phyloP scores from a whole-genome alignment of 306 rosid species.

The Citrullus colocynthis region DNA sequence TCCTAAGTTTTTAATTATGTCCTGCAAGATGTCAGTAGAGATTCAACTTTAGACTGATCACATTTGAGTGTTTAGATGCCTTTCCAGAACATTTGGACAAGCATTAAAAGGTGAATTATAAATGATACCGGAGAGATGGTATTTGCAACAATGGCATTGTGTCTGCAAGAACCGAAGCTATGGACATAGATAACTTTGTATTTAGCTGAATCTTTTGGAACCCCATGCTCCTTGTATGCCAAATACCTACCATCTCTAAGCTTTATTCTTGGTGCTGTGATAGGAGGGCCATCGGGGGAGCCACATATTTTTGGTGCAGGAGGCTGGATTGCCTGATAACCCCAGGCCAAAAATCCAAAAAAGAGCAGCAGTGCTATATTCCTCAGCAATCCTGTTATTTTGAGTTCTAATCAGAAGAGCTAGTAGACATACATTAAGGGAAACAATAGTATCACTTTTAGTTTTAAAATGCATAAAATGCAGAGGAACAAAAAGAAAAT shows the following conservation, averaged over 20 bases:
- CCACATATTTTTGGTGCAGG: slow-evolving; percentile 73
- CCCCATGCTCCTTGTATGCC: slow-evolving; percentile 79
- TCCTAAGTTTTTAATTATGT: slow-evolving; percentile 40
- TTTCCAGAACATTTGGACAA: background rate
- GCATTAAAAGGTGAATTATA: background rate
- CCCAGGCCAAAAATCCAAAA: slow-evolving; percentile 62
- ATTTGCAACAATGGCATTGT: slow-evolving; percentile 29
- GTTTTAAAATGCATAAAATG: background rate
- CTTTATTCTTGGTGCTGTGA: slow-evolving; percentile 65
- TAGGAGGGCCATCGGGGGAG: slow-evolving; percentile 51
- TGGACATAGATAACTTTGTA: slow-evolving; percentile 51
- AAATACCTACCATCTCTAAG: slow-evolving; percentile 80
- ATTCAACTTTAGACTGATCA: background rate
- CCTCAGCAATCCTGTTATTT: slow-evolving; percentile 47
- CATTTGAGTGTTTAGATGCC: background rate
- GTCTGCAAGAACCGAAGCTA: slow-evolving; percentile 55
- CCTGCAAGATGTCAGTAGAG: slow-evolving; percentile 30
- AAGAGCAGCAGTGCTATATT: slow-evolving; percentile 33
- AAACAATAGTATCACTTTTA: background rate
- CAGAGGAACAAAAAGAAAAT: background rate
- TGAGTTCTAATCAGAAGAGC: slow-evolving; percentile 5
- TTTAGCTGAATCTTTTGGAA: slow-evolving; percentile 50
- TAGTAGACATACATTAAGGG: background rate
- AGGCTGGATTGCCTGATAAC: slow-evolving; percentile 60
- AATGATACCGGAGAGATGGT: slow-evolving; percentile 43